Percentiles rank a stretch among this genome's conserved stretches.
phyloP scores from a whole-genome alignment of 768 basidiomycete species.

The Megacollybia marginata region DNA sequence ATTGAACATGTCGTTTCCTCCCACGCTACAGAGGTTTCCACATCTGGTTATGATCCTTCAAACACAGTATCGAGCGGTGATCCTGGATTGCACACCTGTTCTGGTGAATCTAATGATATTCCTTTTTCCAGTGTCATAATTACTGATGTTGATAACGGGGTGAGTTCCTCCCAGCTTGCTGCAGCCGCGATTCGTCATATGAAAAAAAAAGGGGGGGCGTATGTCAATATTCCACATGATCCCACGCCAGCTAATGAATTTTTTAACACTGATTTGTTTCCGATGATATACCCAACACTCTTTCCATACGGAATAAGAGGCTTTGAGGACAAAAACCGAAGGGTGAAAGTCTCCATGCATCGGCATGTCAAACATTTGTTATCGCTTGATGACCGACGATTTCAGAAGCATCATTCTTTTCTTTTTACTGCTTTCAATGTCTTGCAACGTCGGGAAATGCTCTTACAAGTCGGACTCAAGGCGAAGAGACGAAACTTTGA shows the following conservation, averaged over 20 bases:
- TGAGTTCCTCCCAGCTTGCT: constrained; percentile 6
- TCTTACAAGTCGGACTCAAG: constrained; percentile 14
- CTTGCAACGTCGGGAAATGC: constrained; percentile 10
- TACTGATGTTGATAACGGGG: constrained; percentile 14
- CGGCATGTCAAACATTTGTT: constrained; percentile 17
- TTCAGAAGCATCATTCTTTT: constrained; percentile 20
- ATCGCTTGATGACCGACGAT: constrained; percentile 8
- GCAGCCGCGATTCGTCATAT: constrained; percentile 17
- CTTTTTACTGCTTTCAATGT: no score
- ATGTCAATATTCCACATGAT: constrained; percentile 9
- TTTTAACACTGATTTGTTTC: constrained; percentile 8
- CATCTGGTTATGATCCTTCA: neutral
- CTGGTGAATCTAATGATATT: neutral
- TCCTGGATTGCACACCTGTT: neutral
- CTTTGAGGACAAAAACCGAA: constrained; percentile 10
- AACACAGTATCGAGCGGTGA: no score
- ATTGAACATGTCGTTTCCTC: neutral
- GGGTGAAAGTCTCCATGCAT: constrained; percentile 9
- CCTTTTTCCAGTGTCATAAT: constrained; percentile 4
- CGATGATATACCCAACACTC: constrained; percentile 17
- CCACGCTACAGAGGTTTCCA: neutral
- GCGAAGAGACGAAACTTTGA: no score
- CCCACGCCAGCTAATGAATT: no score
- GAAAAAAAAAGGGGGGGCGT: constrained; percentile 8
- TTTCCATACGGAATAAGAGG: constrained; percentile 19